Evolutionary conservation across 345 rosid genomes (phyloP).

Genomic region (Leavenworthia alabamica): DNA sequence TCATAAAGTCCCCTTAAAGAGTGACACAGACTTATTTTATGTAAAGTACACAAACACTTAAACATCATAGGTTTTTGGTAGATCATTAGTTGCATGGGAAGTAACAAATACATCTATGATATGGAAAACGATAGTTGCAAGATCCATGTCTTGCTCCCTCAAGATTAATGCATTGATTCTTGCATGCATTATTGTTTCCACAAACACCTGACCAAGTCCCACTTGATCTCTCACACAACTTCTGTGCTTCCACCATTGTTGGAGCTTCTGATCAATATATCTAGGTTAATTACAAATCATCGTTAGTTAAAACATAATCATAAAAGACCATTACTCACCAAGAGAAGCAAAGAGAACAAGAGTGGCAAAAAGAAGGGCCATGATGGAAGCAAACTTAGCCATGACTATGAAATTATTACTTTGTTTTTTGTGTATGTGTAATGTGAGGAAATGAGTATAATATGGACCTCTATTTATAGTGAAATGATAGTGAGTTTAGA

Average conservation of each 20-base stretch:
- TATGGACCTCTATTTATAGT: constrained; percentile 3
- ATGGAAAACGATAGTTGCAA: too few relatives aligned
- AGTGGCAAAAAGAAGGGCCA: not conserved
- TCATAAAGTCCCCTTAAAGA: too few relatives aligned
- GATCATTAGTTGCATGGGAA: too few relatives aligned
- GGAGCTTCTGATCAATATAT: constrained; percentile 6
- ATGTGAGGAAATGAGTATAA: not conserved
- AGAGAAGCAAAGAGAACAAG: constrained; percentile 14
- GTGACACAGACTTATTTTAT: too few relatives aligned
- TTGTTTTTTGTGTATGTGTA: not conserved
- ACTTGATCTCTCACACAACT: constrained; percentile 13
- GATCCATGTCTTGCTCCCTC: too few relatives aligned
- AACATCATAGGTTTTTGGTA: too few relatives aligned
- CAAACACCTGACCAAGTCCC: not conserved
- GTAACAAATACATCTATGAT: too few relatives aligned
- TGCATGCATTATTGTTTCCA: too few relatives aligned
- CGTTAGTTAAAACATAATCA: not conserved
- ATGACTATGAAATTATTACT: not conserved
- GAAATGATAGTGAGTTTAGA: not conserved
- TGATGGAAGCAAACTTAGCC: constrained; percentile 6
- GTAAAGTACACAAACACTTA: too few relatives aligned
- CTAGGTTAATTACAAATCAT: not conserved
- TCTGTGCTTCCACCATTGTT: constrained; percentile 8
- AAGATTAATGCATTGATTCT: too few relatives aligned
- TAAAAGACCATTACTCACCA: not conserved